Base-by-base conservation (phyloP, 2,329 filamentous ascomycete species). In the Pseudogymnoascus sp. region DNA sequence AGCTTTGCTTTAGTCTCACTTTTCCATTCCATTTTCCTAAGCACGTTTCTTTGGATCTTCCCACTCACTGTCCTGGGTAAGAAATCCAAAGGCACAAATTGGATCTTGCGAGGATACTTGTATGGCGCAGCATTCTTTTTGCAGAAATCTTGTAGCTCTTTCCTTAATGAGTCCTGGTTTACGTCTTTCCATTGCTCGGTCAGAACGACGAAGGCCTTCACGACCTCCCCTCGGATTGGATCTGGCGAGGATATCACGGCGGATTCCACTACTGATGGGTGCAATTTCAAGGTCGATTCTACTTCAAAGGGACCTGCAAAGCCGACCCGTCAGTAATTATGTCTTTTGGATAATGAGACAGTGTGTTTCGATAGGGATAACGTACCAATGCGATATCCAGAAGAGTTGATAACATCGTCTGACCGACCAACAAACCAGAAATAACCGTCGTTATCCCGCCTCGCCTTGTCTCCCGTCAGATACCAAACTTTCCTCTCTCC, bases 121-220 rank as follows among this genome's bases (percentile, higher is more conserved):
- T 78, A 78, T 10, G 75, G 75, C 36, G 75, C 75, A 3, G 75
- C 74, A 64, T 76, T 69, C 60, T 67, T 66, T 64, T 77, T 77
- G 68, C 76, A 77, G 62, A 76, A 76, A 14, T 75, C 71, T 64
- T 78, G 75, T 37, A 78, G 36, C 64, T 76, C 75, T 61, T 70
- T 71, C 38, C 71, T 65, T 21, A 77, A 66, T 4, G 56, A 61
- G 5, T 66, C 60, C 10, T 65, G 46, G 36, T 67, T 67, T 46
- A 64, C 65, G 50, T 64, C 66, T 7, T 66, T 60, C 36, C 64
- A 66, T 63, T 71, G 61, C 37, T 67, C 53, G 7, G 71, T 75
- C 28, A 77, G 65, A 1, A 77, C 75, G 50, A 78, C 67, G 63
- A 77, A 77, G 0, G 75, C 76, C 60, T 78, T 78, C 21, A 78